phyloP scores from a whole-genome alignment of 768 basidiomycete species.

The Suillus subluteus region DNA sequence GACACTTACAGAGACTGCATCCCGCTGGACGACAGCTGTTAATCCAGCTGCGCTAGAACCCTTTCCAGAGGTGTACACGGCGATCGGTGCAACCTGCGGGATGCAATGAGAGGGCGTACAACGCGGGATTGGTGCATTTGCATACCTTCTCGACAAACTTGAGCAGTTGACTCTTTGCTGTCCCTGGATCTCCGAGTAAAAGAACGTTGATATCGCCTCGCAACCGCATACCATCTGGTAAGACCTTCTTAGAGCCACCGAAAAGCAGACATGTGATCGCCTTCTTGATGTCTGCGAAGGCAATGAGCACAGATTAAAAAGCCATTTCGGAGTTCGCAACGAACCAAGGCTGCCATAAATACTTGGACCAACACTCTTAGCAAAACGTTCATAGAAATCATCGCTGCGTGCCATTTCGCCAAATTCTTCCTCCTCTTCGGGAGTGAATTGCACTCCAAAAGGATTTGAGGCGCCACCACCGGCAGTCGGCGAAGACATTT shows the following conservation, averaged over 20 bases:
- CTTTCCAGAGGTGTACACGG: constrained; percentile 98
- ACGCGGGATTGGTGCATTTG: background rate
- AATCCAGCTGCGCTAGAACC: constrained; percentile 98
- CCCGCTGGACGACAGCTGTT: constrained; percentile 96
- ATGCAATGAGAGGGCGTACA: constrained; percentile 9
- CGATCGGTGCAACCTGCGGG: constrained; percentile 88
- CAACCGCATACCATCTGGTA: constrained; percentile 96
- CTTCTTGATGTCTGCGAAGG: constrained; percentile 90
- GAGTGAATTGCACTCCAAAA: constrained; percentile 86
- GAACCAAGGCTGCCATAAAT: constrained; percentile 93
- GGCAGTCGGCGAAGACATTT: constrained; percentile 79
- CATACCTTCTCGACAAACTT: constrained; percentile 96
- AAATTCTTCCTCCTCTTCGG: constrained; percentile 98
- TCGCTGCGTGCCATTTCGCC: constrained; percentile 87
- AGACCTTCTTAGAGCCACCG: constrained; percentile 94
- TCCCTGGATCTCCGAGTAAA: constrained; percentile 95
- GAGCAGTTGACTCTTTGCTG: constrained; percentile 95
- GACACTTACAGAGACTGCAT: constrained; percentile 79
- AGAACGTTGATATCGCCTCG: constrained; percentile 98
- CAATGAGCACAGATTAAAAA: constrained; percentile 15
- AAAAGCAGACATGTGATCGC: constrained; percentile 95
- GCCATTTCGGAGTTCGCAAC: background rate
- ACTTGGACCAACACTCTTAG: constrained; percentile 93
- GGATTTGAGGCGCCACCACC: constrained; percentile 78
- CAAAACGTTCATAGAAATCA: constrained; percentile 90